Conservation (phyloP, 2,329 filamentous ascomycete genomes). For the Xylariaceae sp. region DNA sequence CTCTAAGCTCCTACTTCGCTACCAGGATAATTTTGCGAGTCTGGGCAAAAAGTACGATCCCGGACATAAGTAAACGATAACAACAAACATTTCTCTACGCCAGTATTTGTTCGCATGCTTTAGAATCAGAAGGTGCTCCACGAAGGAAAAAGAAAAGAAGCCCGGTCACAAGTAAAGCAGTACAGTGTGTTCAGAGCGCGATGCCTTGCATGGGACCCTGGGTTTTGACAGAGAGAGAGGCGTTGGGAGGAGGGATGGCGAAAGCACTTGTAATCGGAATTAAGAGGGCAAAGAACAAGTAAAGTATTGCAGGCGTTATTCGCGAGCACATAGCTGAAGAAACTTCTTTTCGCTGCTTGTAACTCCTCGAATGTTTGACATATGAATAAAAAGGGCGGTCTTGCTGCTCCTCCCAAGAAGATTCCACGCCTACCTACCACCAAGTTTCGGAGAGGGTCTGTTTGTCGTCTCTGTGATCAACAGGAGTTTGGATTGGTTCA, state of each 20-base stretch:
- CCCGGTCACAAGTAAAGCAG: not conserved
- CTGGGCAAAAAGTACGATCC: conserved; percentile 9
- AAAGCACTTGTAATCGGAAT: conserved; percentile 9
- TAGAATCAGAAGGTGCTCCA: conserved; percentile 5
- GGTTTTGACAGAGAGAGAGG: conserved; percentile 7
- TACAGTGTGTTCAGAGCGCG: conserved; percentile 4
- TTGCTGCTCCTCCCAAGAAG: not conserved
- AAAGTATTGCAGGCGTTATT: conserved; percentile 8
- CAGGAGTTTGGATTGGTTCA: too few relatives aligned
- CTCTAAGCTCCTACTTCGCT: conserved; percentile 17
- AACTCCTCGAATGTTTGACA: conserved; percentile 1
- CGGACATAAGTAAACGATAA: not conserved
- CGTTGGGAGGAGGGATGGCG: conserved; percentile 7
- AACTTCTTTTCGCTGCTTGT: conserved; percentile 7
- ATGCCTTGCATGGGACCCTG: conserved; percentile 4
- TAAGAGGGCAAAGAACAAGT: not conserved
- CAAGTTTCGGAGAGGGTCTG: not conserved
- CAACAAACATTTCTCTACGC: conserved; percentile 10
- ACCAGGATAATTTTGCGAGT: conserved; percentile 24
- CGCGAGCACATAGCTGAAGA: conserved; percentile 1
- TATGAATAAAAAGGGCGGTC: too few relatives aligned
- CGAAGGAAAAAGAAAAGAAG: not conserved
- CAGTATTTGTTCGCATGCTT: conserved; percentile 13
- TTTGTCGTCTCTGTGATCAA: too few relatives aligned
- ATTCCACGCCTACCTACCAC: too few relatives aligned